Percentiles rank a stretch among this genome's conserved stretches.
Conservation (phyloP, 1,139 yeast species). For the Geotrichum aggregatum region DNA sequence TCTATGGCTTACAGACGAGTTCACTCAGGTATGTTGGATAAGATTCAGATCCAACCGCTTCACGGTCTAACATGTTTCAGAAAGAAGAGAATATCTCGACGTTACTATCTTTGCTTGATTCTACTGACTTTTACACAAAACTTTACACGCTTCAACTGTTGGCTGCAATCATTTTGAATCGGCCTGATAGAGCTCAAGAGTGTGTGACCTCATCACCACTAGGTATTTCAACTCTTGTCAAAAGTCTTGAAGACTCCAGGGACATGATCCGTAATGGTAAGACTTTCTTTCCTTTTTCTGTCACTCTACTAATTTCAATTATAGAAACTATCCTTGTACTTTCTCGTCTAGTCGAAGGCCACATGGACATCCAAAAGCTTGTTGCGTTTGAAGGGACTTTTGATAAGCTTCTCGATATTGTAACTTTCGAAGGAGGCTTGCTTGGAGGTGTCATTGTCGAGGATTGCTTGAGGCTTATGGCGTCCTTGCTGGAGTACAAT, state of each 20-base stretch:
- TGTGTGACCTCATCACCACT: conserved; percentile 69
- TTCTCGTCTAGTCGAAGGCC: conserved; percentile 75
- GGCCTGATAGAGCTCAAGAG: conserved; percentile 73
- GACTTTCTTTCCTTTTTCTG: conserved; percentile 13
- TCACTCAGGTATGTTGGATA: conserved; percentile 52
- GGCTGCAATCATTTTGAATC: conserved; percentile 75
- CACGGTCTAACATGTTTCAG: conserved; percentile 20
- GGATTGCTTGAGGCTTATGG: conserved; percentile 75
- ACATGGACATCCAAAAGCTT: conserved; percentile 81
- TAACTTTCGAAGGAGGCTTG: conserved; percentile 84
- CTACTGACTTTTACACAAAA: conserved; percentile 65
- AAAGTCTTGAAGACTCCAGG: conserved; percentile 62
- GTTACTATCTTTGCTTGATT: conserved; percentile 54
- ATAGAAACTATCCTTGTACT: conserved; percentile 67
- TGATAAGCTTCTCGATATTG: conserved; percentile 70
- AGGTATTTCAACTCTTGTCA: conserved; percentile 72
- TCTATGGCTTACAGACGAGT: conserved; percentile 91
- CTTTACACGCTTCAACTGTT: conserved; percentile 78
- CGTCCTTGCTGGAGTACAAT: conserved; percentile 72
- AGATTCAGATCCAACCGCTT: conserved; percentile 14
- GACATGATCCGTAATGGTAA: conserved; percentile 77
- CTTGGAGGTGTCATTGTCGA: conserved; percentile 87
- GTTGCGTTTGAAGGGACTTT: conserved; percentile 94
- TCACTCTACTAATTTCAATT: conserved; percentile 8
- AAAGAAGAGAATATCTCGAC: conserved; percentile 52